These are phyloP conservation scores for Linderniella brevidens DNA, from an alignment of 257 asterid genomes.

Conservation along the genomic window DNA sequence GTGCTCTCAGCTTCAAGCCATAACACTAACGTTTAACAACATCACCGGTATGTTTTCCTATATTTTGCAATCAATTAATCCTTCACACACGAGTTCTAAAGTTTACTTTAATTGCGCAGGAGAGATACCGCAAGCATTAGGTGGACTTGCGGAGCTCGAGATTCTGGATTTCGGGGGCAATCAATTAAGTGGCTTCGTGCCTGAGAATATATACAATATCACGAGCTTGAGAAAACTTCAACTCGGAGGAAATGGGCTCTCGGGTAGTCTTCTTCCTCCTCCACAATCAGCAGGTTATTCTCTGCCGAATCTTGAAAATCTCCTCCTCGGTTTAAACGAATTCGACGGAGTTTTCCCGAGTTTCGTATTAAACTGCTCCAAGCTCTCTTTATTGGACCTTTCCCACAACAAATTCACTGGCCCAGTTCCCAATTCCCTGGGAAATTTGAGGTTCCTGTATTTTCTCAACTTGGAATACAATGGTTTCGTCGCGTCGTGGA, in stretches of 20 bases:
- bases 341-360: constrained; percentile 7
- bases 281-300: neutral
- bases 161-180: no score
- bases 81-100: no score
- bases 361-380: constrained; percentile 9
- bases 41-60: no score
- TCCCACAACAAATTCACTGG: constrained; percentile 8
- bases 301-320: constrained; percentile 7
- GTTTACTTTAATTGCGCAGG: no score
- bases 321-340: constrained; percentile 1
- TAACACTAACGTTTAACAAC: no score
- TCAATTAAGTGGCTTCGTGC: no score
- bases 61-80: no score
- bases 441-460: constrained; percentile 3
- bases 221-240: no score
- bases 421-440: constrained; percentile 9
- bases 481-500: constrained; percentile 6
- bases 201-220: no score
- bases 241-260: constrained; percentile 2
- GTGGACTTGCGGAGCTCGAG: no score
- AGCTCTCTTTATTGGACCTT: constrained; percentile 5
- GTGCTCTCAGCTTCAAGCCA: no score
- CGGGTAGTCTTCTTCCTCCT: constrained; percentile 15
- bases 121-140: no score
- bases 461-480: constrained; percentile 2